Evolutionary conservation across 1,284 basidiomycete species (phyloP).

Genomic region (Trichosporon asahii): DNA sequence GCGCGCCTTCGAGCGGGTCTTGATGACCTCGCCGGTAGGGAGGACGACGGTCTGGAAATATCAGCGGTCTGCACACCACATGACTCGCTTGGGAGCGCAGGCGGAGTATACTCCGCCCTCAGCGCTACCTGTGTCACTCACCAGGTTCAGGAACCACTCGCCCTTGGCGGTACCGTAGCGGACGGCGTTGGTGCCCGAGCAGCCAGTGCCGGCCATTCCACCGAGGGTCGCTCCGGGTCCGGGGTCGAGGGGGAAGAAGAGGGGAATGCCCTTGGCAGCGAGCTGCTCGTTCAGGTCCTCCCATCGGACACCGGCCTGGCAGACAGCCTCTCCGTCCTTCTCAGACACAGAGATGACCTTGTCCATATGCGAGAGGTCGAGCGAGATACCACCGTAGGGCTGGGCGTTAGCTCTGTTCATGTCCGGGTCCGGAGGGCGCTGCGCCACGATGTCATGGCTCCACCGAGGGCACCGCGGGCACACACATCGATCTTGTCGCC

Average conservation of each 20-base stretch:
- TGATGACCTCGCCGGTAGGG: constrained; percentile 87
- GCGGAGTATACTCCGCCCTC: too few species aligned
- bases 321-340: constrained; percentile 73
- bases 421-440: too few species aligned
- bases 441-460: background rate
- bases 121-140: constrained; percentile 46
- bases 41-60: constrained; percentile 75
- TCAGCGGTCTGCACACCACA: background rate
- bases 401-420: constrained; percentile 12
- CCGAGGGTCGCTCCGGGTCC: constrained; percentile 71
- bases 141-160: constrained; percentile 78
- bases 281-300: constrained; percentile 77
- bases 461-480: background rate
- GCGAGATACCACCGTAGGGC: constrained; percentile 68
- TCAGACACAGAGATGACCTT: constrained; percentile 63
- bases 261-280: constrained; percentile 64
- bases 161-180: constrained; percentile 80
- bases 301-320: constrained; percentile 81
- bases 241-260: constrained; percentile 90
- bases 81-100: too few species aligned
- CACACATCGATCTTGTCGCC: background rate
- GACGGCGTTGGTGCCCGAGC: constrained; percentile 71
- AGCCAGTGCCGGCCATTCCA: constrained; percentile 82
- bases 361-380: constrained; percentile 84
- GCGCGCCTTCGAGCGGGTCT: constrained; percentile 75